A percentile compares a stretch with the other conserved stretches of the same genome.
phyloP scores from a whole-genome alignment of 1,284 basidiomycete species.

The Meripilus lineatus region DNA sequence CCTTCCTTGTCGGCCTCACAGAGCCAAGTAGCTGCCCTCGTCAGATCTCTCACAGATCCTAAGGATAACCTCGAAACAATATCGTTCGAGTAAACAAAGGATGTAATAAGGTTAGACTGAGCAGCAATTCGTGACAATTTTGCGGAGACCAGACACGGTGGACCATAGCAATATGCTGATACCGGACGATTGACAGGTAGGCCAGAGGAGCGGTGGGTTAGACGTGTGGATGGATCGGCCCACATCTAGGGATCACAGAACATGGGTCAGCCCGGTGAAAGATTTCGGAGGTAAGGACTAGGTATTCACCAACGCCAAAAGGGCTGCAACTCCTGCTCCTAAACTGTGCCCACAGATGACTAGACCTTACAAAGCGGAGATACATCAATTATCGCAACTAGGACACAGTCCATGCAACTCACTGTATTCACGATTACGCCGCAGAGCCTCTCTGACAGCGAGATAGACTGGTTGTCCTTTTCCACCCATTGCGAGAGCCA shows the following conservation, averaged over 20 bases:
- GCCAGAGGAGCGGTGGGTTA: constrained; percentile 66
- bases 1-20: constrained; percentile 58
- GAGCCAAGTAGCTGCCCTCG: constrained; percentile 71
- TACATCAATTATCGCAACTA: constrained; percentile 1
- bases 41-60: constrained; percentile 73
- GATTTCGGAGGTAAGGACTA: too few relatives aligned
- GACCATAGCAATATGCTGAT: constrained; percentile 76
- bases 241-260: constrained; percentile 55
- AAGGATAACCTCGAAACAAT: constrained; percentile 75
- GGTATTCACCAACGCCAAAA: constrained; percentile 78
- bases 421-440: constrained; percentile 69
- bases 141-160: constrained; percentile 50
- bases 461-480: constrained; percentile 73
- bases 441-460: constrained; percentile 66
- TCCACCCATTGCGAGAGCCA: constrained; percentile 75
- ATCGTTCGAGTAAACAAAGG: constrained; percentile 80
- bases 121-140: constrained; percentile 17
- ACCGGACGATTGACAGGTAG: constrained; percentile 64
- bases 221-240: constrained; percentile 74
- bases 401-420: constrained; percentile 14
- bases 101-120: constrained; percentile 50
- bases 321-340: constrained; percentile 78
- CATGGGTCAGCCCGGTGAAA: not conserved
- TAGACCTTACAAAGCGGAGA: constrained; percentile 41
- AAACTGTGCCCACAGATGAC: constrained; percentile 83